Percentiles rank a stretch among this genome's conserved stretches.
phyloP scores from a whole-genome alignment of 225 moss, liverwort and hornwort species.

The Asterella californica region DNA sequence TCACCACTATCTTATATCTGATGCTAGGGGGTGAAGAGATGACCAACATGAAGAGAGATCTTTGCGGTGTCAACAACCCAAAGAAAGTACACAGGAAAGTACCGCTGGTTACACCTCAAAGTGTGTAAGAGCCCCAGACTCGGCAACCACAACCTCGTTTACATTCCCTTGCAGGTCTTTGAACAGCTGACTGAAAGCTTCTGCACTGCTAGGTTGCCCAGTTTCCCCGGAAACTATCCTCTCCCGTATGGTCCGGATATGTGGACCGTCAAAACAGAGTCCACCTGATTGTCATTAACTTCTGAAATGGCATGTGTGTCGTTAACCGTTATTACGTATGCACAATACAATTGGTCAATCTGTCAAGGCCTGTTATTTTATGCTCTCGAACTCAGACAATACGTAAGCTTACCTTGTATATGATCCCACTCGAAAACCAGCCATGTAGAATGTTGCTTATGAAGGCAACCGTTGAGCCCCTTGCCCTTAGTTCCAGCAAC shows the following conservation, averaged over 20 bases:
- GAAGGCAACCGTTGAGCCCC: slow-evolving; percentile 92
- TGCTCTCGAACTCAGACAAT: background rate
- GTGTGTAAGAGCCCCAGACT: too few relatives aligned
- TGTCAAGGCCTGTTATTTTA: background rate
- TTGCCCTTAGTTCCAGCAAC: slow-evolving; percentile 99
- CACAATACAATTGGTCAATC: background rate
- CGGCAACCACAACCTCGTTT: slow-evolving; percentile 53
- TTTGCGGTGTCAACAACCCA: background rate
- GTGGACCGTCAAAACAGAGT: slow-evolving; percentile 65
- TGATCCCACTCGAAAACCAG: slow-evolving; percentile 84
- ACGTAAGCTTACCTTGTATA: slow-evolving; percentile 65
- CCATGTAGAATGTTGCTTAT: slow-evolving; percentile 79
- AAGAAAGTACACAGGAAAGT: too few relatives aligned
- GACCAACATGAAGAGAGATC: background rate
- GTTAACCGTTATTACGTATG: background rate
- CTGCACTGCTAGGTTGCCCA: slow-evolving; percentile 55
- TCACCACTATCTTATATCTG: background rate
- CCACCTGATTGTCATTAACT: background rate
- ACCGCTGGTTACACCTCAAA: too few relatives aligned
- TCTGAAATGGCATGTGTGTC: too few relatives aligned
- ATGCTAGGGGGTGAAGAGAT: background rate
- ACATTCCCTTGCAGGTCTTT: slow-evolving; percentile 53
- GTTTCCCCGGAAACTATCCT: slow-evolving; percentile 74
- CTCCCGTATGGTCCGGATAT: slow-evolving; percentile 76
- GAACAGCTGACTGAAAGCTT: slow-evolving; percentile 58